Evolutionary conservation across 2,329 filamentous ascomycete genomes (phyloP).

Genomic region (Metarhizium album): DNA sequence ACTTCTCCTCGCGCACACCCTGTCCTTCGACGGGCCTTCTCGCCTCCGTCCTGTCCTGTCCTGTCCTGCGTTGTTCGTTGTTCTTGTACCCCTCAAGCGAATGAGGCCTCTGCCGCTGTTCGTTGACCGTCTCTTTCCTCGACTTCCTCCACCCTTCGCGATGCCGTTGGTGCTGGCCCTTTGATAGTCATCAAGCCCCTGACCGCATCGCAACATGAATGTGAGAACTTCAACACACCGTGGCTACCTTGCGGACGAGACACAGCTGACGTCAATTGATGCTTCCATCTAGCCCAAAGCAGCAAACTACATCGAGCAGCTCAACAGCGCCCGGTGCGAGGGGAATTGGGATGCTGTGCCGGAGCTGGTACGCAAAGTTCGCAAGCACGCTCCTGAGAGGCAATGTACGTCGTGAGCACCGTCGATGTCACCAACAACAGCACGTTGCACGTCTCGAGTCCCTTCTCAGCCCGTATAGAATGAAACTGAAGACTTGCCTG

Average conservation of each 20-base stretch:
- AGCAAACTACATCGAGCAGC: slow-evolving; percentile 65
- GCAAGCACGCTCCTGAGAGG: slow-evolving; percentile 81
- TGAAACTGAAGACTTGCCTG: neutral
- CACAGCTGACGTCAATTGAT: slow-evolving; percentile 8
- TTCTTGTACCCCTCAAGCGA: neutral
- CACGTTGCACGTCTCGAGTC: neutral
- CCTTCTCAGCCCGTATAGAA: neutral
- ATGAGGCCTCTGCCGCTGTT: neutral
- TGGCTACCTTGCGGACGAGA: slow-evolving; percentile 10
- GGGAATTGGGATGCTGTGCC: slow-evolving; percentile 79
- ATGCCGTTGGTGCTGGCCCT: slow-evolving; percentile 13
- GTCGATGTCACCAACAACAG: neutral
- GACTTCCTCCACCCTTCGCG: slow-evolving; percentile 3
- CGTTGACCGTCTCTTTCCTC: neutral
- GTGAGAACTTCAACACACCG: slow-evolving; percentile 16
- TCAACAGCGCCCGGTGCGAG: slow-evolving; percentile 80
- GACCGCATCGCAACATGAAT: slow-evolving; percentile 24
- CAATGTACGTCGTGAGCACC: slow-evolving; percentile 51
- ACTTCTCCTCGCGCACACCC: neutral
- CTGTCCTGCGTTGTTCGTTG: neutral
- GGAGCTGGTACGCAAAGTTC: slow-evolving; percentile 84
- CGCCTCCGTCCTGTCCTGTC: neutral
- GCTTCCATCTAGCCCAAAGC: slow-evolving; percentile 55
- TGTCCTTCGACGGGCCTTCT: neutral
- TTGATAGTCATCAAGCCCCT: slow-evolving; percentile 14